A percentile compares a stretch with the other conserved stretches of the same genome.
These are phyloP conservation scores for Porpolomopsis calyptriformis DNA, from an alignment of 768 basidiomycete genomes.

Conservation along the genomic window DNA sequence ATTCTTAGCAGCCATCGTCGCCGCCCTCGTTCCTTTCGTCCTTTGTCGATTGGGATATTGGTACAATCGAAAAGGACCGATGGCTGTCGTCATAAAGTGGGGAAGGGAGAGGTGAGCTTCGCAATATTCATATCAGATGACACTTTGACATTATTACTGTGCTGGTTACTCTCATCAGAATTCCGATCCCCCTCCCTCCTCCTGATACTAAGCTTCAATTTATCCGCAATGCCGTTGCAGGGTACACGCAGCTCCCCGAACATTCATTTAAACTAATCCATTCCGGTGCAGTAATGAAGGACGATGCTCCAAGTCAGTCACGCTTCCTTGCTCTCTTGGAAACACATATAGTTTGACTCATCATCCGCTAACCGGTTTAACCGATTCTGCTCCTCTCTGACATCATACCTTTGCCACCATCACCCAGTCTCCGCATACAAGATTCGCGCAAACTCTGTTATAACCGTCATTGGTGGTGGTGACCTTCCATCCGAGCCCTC, in stretches of 20 bases:
- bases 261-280: slow-evolving; percentile 78
- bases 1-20: not conserved
- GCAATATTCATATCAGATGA: slow-evolving; percentile 3
- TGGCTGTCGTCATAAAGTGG: slow-evolving; percentile 39
- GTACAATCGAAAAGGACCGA: slow-evolving; percentile 10
- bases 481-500: slow-evolving; percentile 18
- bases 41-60: not conserved
- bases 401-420: not conserved
- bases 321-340: no score
- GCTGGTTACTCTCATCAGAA: slow-evolving; percentile 14
- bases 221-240: slow-evolving; percentile 53
- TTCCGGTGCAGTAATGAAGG: slow-evolving; percentile 84
- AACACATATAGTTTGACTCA: not conserved
- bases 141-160: slow-evolving; percentile 6
- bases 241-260: slow-evolving; percentile 61
- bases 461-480: slow-evolving; percentile 55
- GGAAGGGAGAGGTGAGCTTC: slow-evolving; percentile 25
- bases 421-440: slow-evolving; percentile 61
- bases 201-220: slow-evolving; percentile 46
- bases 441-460: slow-evolving; percentile 54
- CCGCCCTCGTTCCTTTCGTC: not conserved
- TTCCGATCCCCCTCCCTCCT: slow-evolving; percentile 42
- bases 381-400: not conserved
- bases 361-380: not conserved
- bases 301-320: slow-evolving; percentile 57